phyloP scores from a whole-genome alignment of 768 basidiomycete species.

The Phylloporus rhodoxanthus region DNA sequence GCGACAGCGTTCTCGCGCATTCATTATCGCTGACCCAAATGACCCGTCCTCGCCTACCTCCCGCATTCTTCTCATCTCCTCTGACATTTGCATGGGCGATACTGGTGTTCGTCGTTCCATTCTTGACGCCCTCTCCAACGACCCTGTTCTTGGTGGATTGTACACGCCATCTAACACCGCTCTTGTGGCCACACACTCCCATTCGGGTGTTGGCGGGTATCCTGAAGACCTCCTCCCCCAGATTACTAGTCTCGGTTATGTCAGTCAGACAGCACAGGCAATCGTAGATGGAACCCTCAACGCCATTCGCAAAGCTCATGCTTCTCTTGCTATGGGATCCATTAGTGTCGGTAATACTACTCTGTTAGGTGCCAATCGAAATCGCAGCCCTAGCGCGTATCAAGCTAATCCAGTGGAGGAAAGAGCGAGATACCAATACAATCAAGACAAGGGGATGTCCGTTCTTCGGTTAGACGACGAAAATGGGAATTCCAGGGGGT shows the following conservation, averaged over 20 bases:
- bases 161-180: constrained; percentile 71
- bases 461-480: constrained; percentile 60
- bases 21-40: constrained; percentile 53
- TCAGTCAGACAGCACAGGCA: constrained; percentile 64
- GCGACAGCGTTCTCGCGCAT: constrained; percentile 73
- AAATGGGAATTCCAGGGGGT: constrained; percentile 53
- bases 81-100: constrained; percentile 84
- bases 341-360: constrained; percentile 66
- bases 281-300: constrained; percentile 64
- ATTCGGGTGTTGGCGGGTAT: constrained; percentile 75
- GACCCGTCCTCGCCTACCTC: constrained; percentile 38
- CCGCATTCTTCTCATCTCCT: constrained; percentile 69
- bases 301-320: constrained; percentile 65
- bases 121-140: constrained; percentile 47
- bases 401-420: constrained; percentile 69
- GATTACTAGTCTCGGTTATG: constrained; percentile 67
- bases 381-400: constrained; percentile 73
- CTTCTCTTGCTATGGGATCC: constrained; percentile 50
- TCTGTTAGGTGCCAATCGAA: constrained; percentile 61
- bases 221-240: constrained; percentile 75
- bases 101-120: constrained; percentile 68
- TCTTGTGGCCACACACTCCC: constrained; percentile 68
- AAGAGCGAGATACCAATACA: constrained; percentile 56
- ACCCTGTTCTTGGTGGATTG: constrained; percentile 48
- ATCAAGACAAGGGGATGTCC: constrained; percentile 72